Conservation (phyloP, 495 filamentous ascomycete species). For the Neurospora sp. region DNA sequence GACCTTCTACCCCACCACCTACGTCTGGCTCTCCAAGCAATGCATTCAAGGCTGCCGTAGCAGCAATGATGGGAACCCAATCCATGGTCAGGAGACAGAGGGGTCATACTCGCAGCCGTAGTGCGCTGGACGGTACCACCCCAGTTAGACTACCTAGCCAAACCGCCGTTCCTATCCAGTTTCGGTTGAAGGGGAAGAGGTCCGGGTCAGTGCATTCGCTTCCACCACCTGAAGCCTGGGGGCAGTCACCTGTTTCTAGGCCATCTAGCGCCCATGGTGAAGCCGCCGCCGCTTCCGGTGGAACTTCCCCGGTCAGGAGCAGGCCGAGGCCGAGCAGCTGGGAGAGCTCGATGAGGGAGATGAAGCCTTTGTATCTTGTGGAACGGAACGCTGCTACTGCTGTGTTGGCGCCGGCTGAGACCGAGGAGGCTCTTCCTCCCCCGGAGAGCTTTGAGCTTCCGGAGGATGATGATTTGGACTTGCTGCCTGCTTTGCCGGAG, state of each 20-base stretch:
- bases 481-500: not conserved
- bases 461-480: not conserved
- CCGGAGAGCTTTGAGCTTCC: not conserved
- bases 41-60: not conserved
- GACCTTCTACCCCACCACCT: slow-evolving; percentile 32
- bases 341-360: slow-evolving; percentile 34
- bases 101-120: slow-evolving; percentile 27
- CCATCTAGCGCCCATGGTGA: not conserved
- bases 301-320: slow-evolving; percentile 14
- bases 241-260: slow-evolving; percentile 21
- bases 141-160: slow-evolving; percentile 32
- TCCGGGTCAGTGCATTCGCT: slow-evolving; percentile 27
- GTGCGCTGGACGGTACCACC: slow-evolving; percentile 27
- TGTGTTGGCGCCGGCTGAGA: not conserved
- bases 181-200: slow-evolving; percentile 30
- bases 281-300: slow-evolving; percentile 5
- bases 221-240: slow-evolving; percentile 24
- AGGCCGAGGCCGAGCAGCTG: slow-evolving; percentile 38
- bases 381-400: slow-evolving; percentile 22
- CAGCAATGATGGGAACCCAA: not conserved
- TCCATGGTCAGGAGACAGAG: slow-evolving; percentile 8
- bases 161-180: slow-evolving; percentile 41
- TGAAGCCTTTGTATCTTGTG: slow-evolving; percentile 39
- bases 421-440: not conserved
- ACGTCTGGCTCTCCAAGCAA: not conserved